Base-by-base conservation (phyloP, 345 rosid species). In the Eucalyptus camaldulensis region DNA sequence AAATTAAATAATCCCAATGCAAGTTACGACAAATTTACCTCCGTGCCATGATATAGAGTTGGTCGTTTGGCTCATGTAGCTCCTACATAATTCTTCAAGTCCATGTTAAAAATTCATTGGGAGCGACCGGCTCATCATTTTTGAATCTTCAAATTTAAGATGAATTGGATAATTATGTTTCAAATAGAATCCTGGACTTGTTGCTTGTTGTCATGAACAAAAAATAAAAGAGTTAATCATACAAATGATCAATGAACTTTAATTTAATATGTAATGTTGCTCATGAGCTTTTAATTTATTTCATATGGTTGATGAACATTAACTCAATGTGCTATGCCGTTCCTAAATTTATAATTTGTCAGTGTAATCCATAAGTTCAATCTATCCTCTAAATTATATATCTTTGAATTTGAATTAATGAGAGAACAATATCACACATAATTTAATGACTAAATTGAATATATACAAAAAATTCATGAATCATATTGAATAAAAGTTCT, bases 241-340 rank as follows among this genome's bases (percentile, higher is more conserved):
- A 24, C 13, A 56, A 56, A 56, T 56, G 6, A 5, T 56, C 1
- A 5, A 22, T 56, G 0, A 24, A 24, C 29, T 56, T 56, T 56
- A 24, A 24, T 56, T 1, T 24, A 56, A 56, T 10, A 0, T 56
- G 3, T 22, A 56, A 56, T 56, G 3, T 56, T 1, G 0, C 6
- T 56, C 3, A 22, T 24, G 13, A 56, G 1, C 2, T 56, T 22
- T 53, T 3, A 3, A 53, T 53, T 4, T 2, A 53, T 53, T 53
- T 19, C 8, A 53, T 53, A 53, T 53, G 25, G 1, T 21, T 5
- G 0, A 53, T 19, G 13, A 22, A 56, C 29, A 22, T 56, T 56
- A 56, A 24, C 6, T 10, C 29, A 24, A 56, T 24, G 3, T 22
- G 13, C 3, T 0, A 56, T 56, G 3, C 6, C 1, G 3, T 4